Evolutionary conservation across 345 rosid species (phyloP), one percentile per base, ranked within the genome.

Genomic region (Moringa oleifera): DNA sequence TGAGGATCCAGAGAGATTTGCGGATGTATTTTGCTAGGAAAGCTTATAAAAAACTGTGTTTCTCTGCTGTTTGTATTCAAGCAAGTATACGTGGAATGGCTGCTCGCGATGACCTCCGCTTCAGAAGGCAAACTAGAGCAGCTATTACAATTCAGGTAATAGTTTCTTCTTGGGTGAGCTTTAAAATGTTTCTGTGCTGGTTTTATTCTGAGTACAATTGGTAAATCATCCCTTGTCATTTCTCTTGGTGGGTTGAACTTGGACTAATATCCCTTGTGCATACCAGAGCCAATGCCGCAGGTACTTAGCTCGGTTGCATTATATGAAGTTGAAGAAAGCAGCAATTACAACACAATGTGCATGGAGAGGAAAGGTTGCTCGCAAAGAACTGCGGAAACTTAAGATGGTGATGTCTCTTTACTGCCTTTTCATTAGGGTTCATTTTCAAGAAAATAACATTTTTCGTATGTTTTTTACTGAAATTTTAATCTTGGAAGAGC

Each of bases 281-380:
- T 31, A 25, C 23, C 89, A 94, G 96, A 85, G 81, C 51, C 93
- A 79, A 22, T 85, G 85, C 68, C 90, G 97, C 75, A 84, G 70
- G 62, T 88, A 53, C 84, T 79, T 88, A 80, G 87, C 84, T 59
- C 77, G 51, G 63, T 73, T 73, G 66, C 88, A 75, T 68, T 91
- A 80, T 75, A 61, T 66, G 66, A 75, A 76, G 72, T 68, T 84
- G 68, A 94, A 74, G 81, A 88, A 81, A 79, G 99, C 95, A 18
- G 94, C 89, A 58, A 79, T 91, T 64, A 64, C 80, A 50, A 89
- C 90, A 55, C 97, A 90, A 70, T 85, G 94, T 75, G 96, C 95
- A 62, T 95, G 98, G 98, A 87, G 96, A 85, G 91, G 96, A 70
- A 88, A 63, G 69, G 86, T 85, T 84, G 98, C 96, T 37, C 94